Base-by-base conservation (phyloP, 495 filamentous ascomycete genomes). In the Talaromyces trachyspermus region DNA sequence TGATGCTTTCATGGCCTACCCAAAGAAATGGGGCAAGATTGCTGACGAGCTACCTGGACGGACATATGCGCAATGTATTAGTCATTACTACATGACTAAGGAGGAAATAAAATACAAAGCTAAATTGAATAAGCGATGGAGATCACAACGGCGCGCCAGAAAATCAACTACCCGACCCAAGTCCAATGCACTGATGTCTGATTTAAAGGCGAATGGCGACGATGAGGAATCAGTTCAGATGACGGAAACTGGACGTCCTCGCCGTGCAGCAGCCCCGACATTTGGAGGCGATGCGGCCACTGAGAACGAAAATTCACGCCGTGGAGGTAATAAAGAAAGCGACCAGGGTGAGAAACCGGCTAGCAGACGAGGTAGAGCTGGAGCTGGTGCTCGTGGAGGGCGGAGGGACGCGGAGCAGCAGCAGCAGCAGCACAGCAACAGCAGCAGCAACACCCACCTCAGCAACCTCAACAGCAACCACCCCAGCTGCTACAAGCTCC, bases 51-150 rank as follows among this genome's bases (percentile, higher is more conserved):
- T 95, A 10, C 75, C 80, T 9, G 72, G 76, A 17, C 82, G 90
- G 14, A 81, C 84, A 53, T 92, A 85, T 65, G 80, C 85, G 53
- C 81, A 89, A 40, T 94, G 87, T 59, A 96, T 98, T 53, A 75
- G 88, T 53, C 94, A 97, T 62, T 97, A 98, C 62, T 98, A 98
- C 63, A 77, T 89, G 51, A 95, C 85, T 47, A 98, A 98, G 64
- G 81, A 86, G 56, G 77, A 81, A 48, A 80, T 81, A 19, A 88
- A 88, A 48, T 91, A 95, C 56, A 94, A 95, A 64, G 84, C 86
- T 27, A 86, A 85, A 59, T 68, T 86, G 39, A 73, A 68, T 22
- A 90, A 80, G 65, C 83, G 81, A 49, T 79, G 81, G 64, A 82
- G 79, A 22, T 83, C 77, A 41, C 79, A 70, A n/a, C 69, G 77